Percentiles rank a stretch among this genome's conserved stretches.
Evolutionary conservation across 176 grass and related monocot species (phyloP).

Genomic region (Raddia guianensis): DNA sequence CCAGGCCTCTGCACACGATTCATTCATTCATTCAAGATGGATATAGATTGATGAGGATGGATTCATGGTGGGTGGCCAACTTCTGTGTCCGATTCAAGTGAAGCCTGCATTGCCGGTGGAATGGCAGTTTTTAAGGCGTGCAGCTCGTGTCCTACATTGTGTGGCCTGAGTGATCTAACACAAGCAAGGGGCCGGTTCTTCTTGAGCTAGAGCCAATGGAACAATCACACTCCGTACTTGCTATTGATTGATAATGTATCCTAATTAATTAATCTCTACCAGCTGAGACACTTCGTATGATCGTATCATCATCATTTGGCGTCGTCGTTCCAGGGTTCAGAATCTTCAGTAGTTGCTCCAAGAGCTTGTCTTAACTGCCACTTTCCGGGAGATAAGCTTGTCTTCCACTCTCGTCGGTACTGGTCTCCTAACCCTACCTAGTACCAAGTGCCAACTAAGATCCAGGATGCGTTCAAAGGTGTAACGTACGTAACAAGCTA

Average conservation of each 20-base stretch:
- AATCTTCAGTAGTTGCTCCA: neutral
- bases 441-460: slow-evolving; percentile 38
- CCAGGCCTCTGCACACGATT: neutral
- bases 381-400: slow-evolving; percentile 27
- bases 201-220: neutral
- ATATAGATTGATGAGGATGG: neutral
- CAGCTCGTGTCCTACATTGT: neutral
- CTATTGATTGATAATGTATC: slow-evolving; percentile 19
- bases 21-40: neutral
- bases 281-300: neutral
- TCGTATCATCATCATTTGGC: neutral
- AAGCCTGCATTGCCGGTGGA: neutral
- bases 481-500: neutral
- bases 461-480: neutral
- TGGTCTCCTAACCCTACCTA: slow-evolving; percentile 33
- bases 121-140: neutral
- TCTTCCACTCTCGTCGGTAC: neutral
- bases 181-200: too few relatives aligned
- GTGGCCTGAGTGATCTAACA: neutral
- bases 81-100: neutral
- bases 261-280: slow-evolving; percentile 23
- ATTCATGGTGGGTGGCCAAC: slow-evolving; percentile 13
- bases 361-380: neutral
- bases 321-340: neutral
- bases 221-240: slow-evolving; percentile 1